Conservation (phyloP, 1,284 basidiomycete species). For the Cystobasidium pallidum region DNA sequence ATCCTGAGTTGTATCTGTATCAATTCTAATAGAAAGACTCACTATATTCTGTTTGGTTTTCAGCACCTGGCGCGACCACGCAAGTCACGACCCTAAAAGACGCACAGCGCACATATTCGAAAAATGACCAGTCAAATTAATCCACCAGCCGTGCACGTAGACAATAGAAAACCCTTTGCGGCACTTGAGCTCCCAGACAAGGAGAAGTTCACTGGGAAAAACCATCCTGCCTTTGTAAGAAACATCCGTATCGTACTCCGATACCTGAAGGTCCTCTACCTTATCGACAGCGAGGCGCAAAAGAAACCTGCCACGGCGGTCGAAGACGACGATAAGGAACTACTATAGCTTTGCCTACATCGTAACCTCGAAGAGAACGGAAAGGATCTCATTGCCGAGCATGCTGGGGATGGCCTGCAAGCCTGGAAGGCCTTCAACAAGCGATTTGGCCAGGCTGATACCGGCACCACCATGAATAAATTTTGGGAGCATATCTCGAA, state of each 20-base stretch:
- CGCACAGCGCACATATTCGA: background rate
- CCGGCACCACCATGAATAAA: constrained; percentile 2
- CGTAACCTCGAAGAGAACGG: constrained; percentile 15
- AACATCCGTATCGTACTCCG: background rate
- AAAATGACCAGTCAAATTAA: background rate
- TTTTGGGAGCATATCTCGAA: background rate
- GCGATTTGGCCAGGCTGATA: background rate
- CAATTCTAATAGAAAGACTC: background rate
- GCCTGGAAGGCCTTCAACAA: constrained; percentile 12
- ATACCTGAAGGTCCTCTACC: constrained; percentile 5
- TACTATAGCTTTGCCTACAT: background rate
- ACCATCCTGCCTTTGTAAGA: background rate
- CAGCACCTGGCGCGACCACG: background rate
- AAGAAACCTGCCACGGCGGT: background rate
- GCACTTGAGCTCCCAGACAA: constrained; percentile 2
- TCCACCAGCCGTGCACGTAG: background rate
- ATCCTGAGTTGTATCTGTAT: background rate
- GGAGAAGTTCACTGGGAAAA: background rate
- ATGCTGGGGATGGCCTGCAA: background rate
- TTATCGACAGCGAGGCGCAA: background rate
- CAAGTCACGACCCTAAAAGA: background rate
- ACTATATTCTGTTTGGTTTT: constrained; percentile 4
- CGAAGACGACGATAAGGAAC: constrained; percentile 1
- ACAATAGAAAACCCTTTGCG: background rate
- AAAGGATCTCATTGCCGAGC: constrained; percentile 2